A percentile compares a stretch with the other conserved stretches of the same genome.
phyloP scores from a whole-genome alignment of 1,284 basidiomycete species.

The Papiliotrema laurentii region DNA sequence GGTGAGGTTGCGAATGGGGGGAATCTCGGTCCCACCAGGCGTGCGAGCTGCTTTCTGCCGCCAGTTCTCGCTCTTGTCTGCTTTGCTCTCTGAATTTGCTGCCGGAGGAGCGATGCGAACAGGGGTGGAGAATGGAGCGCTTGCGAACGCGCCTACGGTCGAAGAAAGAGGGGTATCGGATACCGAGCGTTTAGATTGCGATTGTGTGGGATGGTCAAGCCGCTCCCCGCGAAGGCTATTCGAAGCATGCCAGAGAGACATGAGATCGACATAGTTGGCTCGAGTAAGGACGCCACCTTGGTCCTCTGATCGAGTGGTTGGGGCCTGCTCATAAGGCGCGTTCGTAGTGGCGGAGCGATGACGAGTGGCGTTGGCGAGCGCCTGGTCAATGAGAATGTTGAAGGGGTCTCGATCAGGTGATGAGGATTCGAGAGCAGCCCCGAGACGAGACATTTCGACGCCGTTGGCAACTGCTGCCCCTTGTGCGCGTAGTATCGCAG shows the following conservation, averaged over 20 bases:
- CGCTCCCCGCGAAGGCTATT: too few relatives aligned
- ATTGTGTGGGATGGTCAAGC: too few relatives aligned
- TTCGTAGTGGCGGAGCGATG: not conserved
- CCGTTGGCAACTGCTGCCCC: not conserved
- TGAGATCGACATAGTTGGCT: not conserved
- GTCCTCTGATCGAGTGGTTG: not conserved
- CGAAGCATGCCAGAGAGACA: not conserved
- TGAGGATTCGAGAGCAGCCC: not conserved
- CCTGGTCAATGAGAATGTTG: constrained; percentile 4
- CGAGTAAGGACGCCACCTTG: not conserved
- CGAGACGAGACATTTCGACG: not conserved
- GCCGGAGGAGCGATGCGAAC: not conserved
- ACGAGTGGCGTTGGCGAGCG: not conserved
- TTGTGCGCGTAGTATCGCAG: not conserved
- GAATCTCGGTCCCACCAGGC: not conserved
- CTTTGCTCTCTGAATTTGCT: not conserved
- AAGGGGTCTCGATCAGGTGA: not conserved
- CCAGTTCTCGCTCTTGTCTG: not conserved
- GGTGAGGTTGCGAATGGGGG: not conserved
- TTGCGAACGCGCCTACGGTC: not conserved
- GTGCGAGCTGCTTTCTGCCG: not conserved
- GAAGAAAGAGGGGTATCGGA: not conserved
- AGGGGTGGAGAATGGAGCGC: not conserved
- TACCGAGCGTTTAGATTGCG: too few relatives aligned
- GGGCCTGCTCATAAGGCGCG: too few relatives aligned